Evolutionary conservation across 768 basidiomycete genomes (phyloP).

Genomic region (Wakefieldia striispora): DNA sequence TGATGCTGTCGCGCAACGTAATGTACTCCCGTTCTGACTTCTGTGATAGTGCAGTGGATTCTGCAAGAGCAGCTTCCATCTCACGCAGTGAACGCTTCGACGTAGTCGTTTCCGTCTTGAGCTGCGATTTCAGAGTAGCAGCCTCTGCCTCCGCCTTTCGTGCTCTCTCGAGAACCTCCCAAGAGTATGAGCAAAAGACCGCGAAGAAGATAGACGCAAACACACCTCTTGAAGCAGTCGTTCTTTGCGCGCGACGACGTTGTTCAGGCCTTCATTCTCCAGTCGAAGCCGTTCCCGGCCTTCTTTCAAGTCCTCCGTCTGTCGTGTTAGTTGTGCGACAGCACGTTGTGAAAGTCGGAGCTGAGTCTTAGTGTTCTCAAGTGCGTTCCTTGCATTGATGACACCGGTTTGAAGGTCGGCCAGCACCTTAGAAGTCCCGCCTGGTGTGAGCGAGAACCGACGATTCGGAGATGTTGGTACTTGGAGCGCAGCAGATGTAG

Average conservation of each 20-base stretch:
- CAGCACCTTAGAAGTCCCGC: constrained; percentile 83
- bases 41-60: constrained; percentile 74
- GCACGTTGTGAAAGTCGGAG: constrained; percentile 77
- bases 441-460: constrained; percentile 62
- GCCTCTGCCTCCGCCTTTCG: constrained; percentile 84
- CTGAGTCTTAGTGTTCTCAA: constrained; percentile 86
- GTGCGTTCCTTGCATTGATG: constrained; percentile 69
- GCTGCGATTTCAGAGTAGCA: constrained; percentile 59
- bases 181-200: constrained; percentile 1
- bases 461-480: constrained; percentile 52
- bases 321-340: constrained; percentile 80
- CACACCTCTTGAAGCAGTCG: constrained; percentile 79
- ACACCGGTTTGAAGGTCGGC: constrained; percentile 86
- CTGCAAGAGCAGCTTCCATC: constrained; percentile 71
- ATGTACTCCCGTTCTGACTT: constrained; percentile 84
- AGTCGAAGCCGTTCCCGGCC: constrained; percentile 75
- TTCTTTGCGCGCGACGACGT: constrained; percentile 86
- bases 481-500: constrained; percentile 39
- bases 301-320: constrained; percentile 88
- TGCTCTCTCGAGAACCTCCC: constrained; percentile 75
- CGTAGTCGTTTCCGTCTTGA: constrained; percentile 69
- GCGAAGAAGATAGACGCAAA: background rate
- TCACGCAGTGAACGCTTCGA: constrained; percentile 77
- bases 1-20: constrained; percentile 73
- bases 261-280: constrained; percentile 87